Evolutionary conservation across 768 basidiomycete genomes (phyloP).

Genomic region (Vararia minispora): DNA sequence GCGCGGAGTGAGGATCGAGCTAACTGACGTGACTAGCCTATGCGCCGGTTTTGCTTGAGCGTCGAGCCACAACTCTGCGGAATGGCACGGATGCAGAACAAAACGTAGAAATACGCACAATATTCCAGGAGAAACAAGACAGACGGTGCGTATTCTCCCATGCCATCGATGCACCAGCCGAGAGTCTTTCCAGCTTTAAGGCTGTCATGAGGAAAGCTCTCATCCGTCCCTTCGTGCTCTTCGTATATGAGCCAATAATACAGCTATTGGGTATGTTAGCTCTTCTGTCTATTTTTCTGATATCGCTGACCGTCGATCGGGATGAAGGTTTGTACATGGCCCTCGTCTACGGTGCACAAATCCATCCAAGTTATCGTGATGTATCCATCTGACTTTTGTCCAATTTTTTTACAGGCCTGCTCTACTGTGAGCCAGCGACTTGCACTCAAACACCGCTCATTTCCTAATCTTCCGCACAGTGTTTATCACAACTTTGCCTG

Average conservation of each 20-base stretch:
- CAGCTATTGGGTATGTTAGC: slow-evolving; percentile 53
- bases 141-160: slow-evolving; percentile 28
- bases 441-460: neutral
- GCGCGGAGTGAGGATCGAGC: too few species aligned
- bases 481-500: slow-evolving; percentile 53
- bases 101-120: slow-evolving; percentile 33
- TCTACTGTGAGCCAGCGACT: slow-evolving; percentile 7
- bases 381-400: slow-evolving; percentile 13
- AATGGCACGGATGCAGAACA: slow-evolving; percentile 37
- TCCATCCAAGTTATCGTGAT: slow-evolving; percentile 45
- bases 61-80: slow-evolving; percentile 39
- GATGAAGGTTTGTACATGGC: slow-evolving; percentile 71
- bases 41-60: slow-evolving; percentile 27
- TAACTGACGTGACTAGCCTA: slow-evolving; percentile 16
- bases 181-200: slow-evolving; percentile 32
- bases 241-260: slow-evolving; percentile 50
- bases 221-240: slow-evolving; percentile 57
- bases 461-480: slow-evolving; percentile 26
- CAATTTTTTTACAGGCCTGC: neutral
- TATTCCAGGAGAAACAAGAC: slow-evolving; percentile 31
- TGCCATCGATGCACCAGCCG: neutral
- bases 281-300: too few species aligned
- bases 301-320: too few species aligned
- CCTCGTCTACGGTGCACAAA: slow-evolving; percentile 57
- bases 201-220: slow-evolving; percentile 41